These are phyloP conservation scores for Sherardia arvensis DNA, from an alignment of 257 asterid species.

Conservation along the genomic window DNA sequence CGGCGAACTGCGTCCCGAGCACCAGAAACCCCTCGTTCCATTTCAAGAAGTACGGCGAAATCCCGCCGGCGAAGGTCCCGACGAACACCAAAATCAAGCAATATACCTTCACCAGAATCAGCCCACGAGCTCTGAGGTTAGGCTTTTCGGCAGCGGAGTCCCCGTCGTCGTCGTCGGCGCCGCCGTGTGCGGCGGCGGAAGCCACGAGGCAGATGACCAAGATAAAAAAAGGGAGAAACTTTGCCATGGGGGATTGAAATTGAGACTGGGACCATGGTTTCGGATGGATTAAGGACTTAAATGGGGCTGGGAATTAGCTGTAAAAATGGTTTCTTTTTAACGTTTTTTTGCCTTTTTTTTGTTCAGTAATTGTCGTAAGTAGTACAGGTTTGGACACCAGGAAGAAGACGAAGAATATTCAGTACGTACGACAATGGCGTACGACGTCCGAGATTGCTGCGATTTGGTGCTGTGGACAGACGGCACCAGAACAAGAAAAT, in stretches of 20 bases:
- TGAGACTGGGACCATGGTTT: slow-evolving; percentile 3
- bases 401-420: background rate
- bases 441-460: slow-evolving; percentile 1
- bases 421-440: slow-evolving; percentile 1
- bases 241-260: slow-evolving; percentile 45
- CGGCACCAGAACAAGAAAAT: background rate
- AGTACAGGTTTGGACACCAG: slow-evolving; percentile 8
- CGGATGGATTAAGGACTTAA: background rate
- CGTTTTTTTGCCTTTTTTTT: too few relatives aligned
- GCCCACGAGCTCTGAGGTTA: slow-evolving; percentile 45
- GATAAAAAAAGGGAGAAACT: slow-evolving; percentile 28
- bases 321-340: background rate
- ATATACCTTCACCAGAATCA: slow-evolving; percentile 70
- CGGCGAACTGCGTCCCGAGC: slow-evolving; percentile 84
- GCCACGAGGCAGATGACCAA: slow-evolving; percentile 26
- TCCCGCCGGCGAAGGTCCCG: slow-evolving; percentile 70
- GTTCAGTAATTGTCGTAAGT: too few relatives aligned
- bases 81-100: slow-evolving; percentile 63
- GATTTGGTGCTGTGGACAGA: background rate
- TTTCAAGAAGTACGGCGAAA: slow-evolving; percentile 73
- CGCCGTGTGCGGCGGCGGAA: slow-evolving; percentile 54
- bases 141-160: slow-evolving; percentile 42
- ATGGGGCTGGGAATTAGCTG: background rate
- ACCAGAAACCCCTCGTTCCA: slow-evolving; percentile 82
- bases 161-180: slow-evolving; percentile 19